phyloP scores from a whole-genome alignment of 805 yeast species.

The Clavispora asparagi region DNA sequence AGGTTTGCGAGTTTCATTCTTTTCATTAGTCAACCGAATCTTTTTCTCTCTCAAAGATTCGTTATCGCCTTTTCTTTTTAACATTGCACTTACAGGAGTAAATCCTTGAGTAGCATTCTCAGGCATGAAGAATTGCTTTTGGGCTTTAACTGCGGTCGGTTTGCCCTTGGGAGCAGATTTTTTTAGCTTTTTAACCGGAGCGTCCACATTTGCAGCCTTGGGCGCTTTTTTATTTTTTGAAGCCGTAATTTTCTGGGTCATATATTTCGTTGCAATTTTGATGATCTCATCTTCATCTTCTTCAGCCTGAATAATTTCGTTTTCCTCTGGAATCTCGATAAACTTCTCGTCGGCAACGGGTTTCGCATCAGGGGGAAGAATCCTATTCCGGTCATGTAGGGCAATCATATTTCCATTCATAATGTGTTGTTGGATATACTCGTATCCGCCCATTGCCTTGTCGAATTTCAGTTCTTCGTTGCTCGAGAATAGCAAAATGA shows the following conservation, averaged over 20 bases:
- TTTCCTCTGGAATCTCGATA: slow-evolving; percentile 70
- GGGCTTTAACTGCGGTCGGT: background rate
- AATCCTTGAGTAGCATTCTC: slow-evolving; percentile 67
- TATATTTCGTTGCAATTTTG: slow-evolving; percentile 60
- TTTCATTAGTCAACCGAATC: background rate
- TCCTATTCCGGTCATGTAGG: slow-evolving; percentile 52
- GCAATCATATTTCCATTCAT: slow-evolving; percentile 41
- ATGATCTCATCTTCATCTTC: slow-evolving; percentile 65
- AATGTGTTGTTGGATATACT: slow-evolving; percentile 67
- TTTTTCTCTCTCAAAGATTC: slow-evolving; percentile 3
- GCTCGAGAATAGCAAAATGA: slow-evolving; percentile 67
- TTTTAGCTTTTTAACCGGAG: no score
- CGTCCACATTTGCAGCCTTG: slow-evolving; percentile 5
- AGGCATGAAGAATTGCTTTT: slow-evolving; percentile 65
- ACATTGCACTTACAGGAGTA: slow-evolving; percentile 44
- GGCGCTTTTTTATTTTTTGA: slow-evolving; percentile 15
- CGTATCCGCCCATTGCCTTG: slow-evolving; percentile 79
- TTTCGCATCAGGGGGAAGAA: slow-evolving; percentile 51
- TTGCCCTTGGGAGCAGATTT: slow-evolving; percentile 8
- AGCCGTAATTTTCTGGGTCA: slow-evolving; percentile 30
- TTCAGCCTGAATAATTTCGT: slow-evolving; percentile 48
- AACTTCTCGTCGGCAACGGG: slow-evolving; percentile 55
- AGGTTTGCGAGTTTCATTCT: background rate
- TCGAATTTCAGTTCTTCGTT: slow-evolving; percentile 77
- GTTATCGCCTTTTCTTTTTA: slow-evolving; percentile 15